Evolutionary conservation across 306 rosid species (phyloP).

Genomic region (Quercus engelmannii): DNA sequence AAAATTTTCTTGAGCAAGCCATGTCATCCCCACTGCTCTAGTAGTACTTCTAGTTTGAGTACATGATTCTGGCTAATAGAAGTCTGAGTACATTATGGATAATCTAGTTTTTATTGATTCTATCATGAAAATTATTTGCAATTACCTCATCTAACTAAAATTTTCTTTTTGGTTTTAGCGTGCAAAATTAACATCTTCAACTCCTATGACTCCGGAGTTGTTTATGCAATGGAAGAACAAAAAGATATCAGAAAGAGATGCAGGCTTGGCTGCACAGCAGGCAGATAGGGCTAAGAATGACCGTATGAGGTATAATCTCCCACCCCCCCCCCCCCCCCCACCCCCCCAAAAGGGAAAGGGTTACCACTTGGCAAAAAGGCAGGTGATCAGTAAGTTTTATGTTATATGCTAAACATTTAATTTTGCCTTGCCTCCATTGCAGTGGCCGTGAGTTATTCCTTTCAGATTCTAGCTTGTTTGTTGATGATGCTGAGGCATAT

Average conservation of each 20-base stretch:
- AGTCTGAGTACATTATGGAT: not conserved
- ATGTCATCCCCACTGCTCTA: not conserved
- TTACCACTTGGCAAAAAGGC: slow-evolving; percentile 3
- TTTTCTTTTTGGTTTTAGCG: slow-evolving; percentile 46
- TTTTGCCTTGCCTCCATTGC: slow-evolving; percentile 16
- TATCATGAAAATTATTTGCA: not conserved
- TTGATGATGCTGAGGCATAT: slow-evolving; percentile 91
- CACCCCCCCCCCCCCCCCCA: not conserved
- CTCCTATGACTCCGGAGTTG: slow-evolving; percentile 85
- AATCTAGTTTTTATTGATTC: not conserved
- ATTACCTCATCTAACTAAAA: slow-evolving; percentile 17
- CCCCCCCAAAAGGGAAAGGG: not conserved
- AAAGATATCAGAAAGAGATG: slow-evolving; percentile 84
- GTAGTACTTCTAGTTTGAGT: not conserved
- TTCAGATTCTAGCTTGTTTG: slow-evolving; percentile 86
- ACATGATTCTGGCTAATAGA: not conserved
- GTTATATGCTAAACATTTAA: not conserved
- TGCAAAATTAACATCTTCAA: slow-evolving; percentile 57
- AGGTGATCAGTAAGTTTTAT: not conserved
- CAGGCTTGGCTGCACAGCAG: slow-evolving; percentile 78
- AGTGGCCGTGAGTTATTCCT: slow-evolving; percentile 82
- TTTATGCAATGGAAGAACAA: slow-evolving; percentile 89
- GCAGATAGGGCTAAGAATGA: slow-evolving; percentile 98
- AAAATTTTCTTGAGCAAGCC: slow-evolving; percentile 25
- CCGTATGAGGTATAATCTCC: slow-evolving; percentile 72